phyloP scores from a whole-genome alignment of 768 basidiomycete species.

The Serpula lacrymans region DNA sequence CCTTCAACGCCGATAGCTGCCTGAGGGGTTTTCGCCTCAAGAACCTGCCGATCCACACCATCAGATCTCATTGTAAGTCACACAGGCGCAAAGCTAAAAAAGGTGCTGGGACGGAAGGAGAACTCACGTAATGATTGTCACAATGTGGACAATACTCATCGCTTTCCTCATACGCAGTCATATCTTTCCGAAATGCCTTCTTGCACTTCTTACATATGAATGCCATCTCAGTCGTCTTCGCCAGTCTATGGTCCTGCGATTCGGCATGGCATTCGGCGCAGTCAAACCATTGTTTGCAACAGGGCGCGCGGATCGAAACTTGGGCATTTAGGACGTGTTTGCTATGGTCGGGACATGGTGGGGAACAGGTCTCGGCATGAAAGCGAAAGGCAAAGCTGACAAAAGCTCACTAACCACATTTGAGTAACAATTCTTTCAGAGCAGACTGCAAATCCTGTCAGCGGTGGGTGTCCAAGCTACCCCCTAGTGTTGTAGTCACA shows the following conservation, averaged over 20 bases:
- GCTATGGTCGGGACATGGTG: conserved; percentile 53
- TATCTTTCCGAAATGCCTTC: conserved; percentile 96
- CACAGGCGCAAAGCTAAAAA: background rate
- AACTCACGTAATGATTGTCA: conserved; percentile 95
- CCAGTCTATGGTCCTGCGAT: conserved; percentile 65
- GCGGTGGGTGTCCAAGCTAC: no score
- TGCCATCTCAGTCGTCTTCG: conserved; percentile 78
- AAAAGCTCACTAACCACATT: no score
- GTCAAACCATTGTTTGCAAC: conserved; percentile 98
- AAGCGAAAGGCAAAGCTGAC: background rate
- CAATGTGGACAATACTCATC: conserved; percentile 99
- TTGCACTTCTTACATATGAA: conserved; percentile 89
- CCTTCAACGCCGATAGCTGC: conserved; percentile 85
- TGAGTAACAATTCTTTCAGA: no score
- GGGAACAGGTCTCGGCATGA: background rate
- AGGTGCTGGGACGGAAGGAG: background rate
- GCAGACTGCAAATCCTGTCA: no score
- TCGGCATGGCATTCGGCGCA: conserved; percentile 96
- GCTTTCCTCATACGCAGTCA: conserved; percentile 88
- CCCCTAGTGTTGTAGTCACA: no score
- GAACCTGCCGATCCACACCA: conserved; percentile 51
- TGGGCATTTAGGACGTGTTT: conserved; percentile 97
- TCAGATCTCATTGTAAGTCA: conserved; percentile 1
- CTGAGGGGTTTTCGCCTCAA: conserved; percentile 90
- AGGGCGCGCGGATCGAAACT: conserved; percentile 93